Evolutionary conservation across 2,329 filamentous ascomycete species (phyloP).

Genomic region (Aspergillus hiratsukae): DNA sequence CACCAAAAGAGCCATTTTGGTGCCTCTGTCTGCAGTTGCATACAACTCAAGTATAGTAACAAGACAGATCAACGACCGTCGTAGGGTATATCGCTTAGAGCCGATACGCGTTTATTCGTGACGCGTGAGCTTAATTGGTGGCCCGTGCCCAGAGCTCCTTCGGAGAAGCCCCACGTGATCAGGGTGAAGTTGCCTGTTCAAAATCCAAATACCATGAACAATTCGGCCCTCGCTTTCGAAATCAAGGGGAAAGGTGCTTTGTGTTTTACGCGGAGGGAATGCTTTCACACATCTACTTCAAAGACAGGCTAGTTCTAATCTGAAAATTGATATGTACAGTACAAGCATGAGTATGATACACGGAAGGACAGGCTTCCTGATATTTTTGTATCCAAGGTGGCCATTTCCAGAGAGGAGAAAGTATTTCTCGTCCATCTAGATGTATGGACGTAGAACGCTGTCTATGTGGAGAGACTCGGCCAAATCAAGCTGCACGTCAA

Average conservation of each 20-base stretch:
- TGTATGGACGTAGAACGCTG: not conserved
- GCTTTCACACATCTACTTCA: not conserved
- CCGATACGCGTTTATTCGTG: slow-evolving; percentile 30
- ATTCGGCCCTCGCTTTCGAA: not conserved
- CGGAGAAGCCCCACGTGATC: not conserved
- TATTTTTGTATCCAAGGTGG: not conserved
- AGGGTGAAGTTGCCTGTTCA: not conserved
- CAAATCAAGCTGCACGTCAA: not conserved
- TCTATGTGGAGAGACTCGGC: not conserved
- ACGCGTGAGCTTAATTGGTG: slow-evolving; percentile 37
- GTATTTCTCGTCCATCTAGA: not conserved
- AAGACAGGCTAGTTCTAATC: not conserved
- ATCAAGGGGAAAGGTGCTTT: not conserved
- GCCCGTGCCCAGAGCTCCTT: slow-evolving; percentile 23
- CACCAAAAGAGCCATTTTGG: slow-evolving; percentile 59
- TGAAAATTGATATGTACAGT: not conserved
- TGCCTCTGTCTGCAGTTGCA: not conserved
- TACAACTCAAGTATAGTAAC: not conserved
- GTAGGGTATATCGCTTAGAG: slow-evolving; percentile 12
- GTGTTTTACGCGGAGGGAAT: not conserved
- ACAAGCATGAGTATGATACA: slow-evolving; percentile 1
- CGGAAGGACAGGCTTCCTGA: not conserved
- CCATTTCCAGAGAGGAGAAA: slow-evolving; percentile 7
- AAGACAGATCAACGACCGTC: not conserved
- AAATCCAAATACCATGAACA: not conserved